These are phyloP conservation scores for Neofusicoccum laricinum DNA, from an alignment of 2,329 filamentous ascomycete genomes.

Conservation along the genomic window DNA sequence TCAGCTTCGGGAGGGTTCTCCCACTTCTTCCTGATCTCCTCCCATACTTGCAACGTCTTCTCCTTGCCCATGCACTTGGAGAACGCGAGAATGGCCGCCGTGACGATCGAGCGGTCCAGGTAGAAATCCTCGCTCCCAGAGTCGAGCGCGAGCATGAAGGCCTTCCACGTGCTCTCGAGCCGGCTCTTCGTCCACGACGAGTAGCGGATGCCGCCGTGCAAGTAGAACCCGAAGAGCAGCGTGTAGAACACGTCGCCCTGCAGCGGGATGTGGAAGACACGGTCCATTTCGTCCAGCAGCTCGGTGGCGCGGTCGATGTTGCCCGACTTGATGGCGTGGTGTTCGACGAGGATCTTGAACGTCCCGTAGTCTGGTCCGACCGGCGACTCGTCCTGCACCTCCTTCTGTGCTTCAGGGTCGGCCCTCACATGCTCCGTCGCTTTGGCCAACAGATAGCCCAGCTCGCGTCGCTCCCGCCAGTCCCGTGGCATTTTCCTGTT, in stretches of 20 bases:
- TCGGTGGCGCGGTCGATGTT: slow-evolving; percentile 68
- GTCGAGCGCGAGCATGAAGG: slow-evolving; percentile 44
- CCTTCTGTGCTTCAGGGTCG: slow-evolving; percentile 46
- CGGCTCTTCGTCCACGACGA: slow-evolving; percentile 70
- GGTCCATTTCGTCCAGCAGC: slow-evolving; percentile 77
- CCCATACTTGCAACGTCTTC: slow-evolving; percentile 55
- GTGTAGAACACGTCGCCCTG: slow-evolving; percentile 76
- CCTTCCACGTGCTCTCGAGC: slow-evolving; percentile 66
- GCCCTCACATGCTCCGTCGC: slow-evolving; percentile 40
- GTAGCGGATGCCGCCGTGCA: slow-evolving; percentile 64
- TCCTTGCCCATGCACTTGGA: slow-evolving; percentile 55
- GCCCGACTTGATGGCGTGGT: slow-evolving; percentile 68
- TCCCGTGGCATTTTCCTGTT: slow-evolving; percentile 30
- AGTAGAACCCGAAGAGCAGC: slow-evolving; percentile 77
- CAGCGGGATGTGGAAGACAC: slow-evolving; percentile 59
- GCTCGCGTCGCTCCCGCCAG: slow-evolving; percentile 41
- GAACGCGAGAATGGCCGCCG: slow-evolving; percentile 63
- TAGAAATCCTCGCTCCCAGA: slow-evolving; percentile 25
- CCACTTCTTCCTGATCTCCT: slow-evolving; percentile 42
- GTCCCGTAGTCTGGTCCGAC: slow-evolving; percentile 75
- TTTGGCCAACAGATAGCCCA: slow-evolving; percentile 49
- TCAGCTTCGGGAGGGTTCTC: slow-evolving; percentile 33
- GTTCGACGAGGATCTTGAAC: slow-evolving; percentile 73
- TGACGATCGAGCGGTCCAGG: slow-evolving; percentile 52
- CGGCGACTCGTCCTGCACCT: slow-evolving; percentile 63